phyloP scores from a whole-genome alignment of 192 early-diverging fungal genomes.

The Paraglomus occultum region DNA sequence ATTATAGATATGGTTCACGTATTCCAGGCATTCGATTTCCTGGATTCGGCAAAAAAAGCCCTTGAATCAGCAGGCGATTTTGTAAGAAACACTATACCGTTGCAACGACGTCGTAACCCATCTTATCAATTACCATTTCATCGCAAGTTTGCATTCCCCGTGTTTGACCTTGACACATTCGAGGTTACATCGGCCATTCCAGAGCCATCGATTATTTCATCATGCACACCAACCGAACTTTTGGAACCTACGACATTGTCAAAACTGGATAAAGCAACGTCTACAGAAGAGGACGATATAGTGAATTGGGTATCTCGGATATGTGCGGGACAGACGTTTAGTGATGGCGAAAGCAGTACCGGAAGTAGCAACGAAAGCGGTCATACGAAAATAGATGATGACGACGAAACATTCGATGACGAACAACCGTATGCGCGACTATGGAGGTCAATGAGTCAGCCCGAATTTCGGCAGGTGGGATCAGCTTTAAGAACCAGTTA shows the following conservation, averaged over 20 bases:
- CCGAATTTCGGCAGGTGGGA: slow-evolving; percentile 13
- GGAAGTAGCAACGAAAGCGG: too few relatives aligned
- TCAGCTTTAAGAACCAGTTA: too few relatives aligned
- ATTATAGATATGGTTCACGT: slow-evolving; percentile 28
- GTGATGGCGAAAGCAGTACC: too few relatives aligned
- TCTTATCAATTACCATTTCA: background rate
- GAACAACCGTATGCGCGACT: too few relatives aligned
- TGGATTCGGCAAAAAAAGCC: slow-evolving; percentile 21
- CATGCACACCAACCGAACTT: background rate
- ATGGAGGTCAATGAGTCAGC: slow-evolving; percentile 10
- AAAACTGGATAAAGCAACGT: slow-evolving; percentile 20
- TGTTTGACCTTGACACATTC: too few relatives aligned
- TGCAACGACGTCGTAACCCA: slow-evolving; percentile 1
- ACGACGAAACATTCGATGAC: too few relatives aligned
- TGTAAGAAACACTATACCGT: slow-evolving; percentile 21
- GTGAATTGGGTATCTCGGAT: too few relatives aligned
- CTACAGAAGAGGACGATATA: slow-evolving; percentile 11
- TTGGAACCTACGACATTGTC: background rate
- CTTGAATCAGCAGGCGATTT: slow-evolving; percentile 23
- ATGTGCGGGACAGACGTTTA: too few relatives aligned
- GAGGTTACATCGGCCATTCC: background rate
- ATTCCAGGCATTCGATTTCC: slow-evolving; percentile 23
- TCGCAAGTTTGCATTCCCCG: background rate
- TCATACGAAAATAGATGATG: too few relatives aligned
- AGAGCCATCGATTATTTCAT: background rate